phyloP scores from a whole-genome alignment of 2,329 filamentous ascomycete species.

The Aspergillus pseudonomiae region DNA sequence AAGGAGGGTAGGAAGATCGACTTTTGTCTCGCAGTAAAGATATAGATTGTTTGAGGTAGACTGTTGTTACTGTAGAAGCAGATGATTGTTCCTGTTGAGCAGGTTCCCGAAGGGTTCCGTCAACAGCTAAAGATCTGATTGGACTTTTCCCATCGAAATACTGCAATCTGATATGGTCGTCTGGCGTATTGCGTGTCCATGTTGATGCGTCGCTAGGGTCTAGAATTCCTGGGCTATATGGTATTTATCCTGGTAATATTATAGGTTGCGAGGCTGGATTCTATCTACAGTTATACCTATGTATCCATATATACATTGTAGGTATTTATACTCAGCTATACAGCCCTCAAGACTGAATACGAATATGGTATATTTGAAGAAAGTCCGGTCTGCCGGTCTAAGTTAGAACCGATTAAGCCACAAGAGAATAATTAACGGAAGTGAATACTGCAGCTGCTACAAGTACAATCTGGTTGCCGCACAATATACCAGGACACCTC shows the following conservation, averaged over 20 bases:
- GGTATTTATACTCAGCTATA: not conserved
- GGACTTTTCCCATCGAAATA: not conserved
- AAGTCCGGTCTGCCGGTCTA: not conserved
- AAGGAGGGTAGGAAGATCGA: not conserved
- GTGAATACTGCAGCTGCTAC: not conserved
- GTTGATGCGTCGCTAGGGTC: slow-evolving; percentile 11
- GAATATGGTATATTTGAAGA: not conserved
- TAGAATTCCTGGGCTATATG: not conserved
- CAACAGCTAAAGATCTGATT: not conserved
- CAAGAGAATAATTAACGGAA: not conserved
- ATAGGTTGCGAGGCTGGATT: not conserved
- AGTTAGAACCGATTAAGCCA: not conserved
- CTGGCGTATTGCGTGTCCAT: slow-evolving; percentile 8
- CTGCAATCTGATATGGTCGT: not conserved
- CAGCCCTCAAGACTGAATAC: not conserved
- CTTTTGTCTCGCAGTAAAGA: not conserved
- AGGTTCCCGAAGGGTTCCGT: not conserved
- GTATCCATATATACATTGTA: no score
- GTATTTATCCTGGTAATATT: not conserved
- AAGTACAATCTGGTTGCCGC: not conserved
- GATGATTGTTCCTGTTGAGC: not conserved
- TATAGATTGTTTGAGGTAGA: not conserved
- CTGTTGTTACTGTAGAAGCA: not conserved
- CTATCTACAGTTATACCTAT: not conserved
- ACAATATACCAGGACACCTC: not conserved